phyloP scores from a whole-genome alignment of 108 stramenopile genomes.

The Epipyxis sp. region DNA sequence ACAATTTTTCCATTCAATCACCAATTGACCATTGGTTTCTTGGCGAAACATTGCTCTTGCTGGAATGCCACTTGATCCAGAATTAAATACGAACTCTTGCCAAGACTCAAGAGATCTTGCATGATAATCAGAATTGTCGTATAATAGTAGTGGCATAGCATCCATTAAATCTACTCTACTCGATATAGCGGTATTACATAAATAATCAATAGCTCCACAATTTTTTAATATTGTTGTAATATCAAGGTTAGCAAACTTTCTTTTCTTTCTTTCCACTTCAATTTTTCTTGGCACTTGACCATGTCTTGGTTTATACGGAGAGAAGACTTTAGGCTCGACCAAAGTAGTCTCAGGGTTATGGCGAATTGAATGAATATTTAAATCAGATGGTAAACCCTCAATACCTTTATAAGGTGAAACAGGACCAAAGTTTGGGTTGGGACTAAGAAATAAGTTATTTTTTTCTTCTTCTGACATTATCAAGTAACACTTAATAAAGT shows the following conservation, averaged over 20 bases:
- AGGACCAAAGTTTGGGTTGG: no score
- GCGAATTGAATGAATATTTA: not conserved
- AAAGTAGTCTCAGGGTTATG: not conserved
- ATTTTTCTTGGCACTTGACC: constrained; percentile 60
- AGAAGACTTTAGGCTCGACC: constrained; percentile 58
- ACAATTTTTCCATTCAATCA: constrained; percentile 22
- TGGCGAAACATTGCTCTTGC: constrained; percentile 5
- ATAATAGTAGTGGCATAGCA: not conserved
- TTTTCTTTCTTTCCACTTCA: constrained; percentile 58
- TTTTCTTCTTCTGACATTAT: no score
- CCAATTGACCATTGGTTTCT: not conserved
- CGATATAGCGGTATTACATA: no score
- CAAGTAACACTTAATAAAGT: no score
- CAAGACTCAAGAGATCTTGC: constrained; percentile 23
- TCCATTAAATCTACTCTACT: not conserved
- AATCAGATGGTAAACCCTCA: no score
- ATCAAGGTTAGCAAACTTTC: constrained; percentile 46
- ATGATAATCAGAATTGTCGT: not conserved
- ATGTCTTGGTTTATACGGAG: constrained; percentile 51
- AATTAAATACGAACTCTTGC: constrained; percentile 35
- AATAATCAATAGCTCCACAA: not conserved
- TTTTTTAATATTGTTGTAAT: constrained; percentile 45
- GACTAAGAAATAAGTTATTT: no score
- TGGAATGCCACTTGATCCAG: constrained; percentile 38
- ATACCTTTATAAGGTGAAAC: no score